Conservation (phyloP, 306 rosid genomes). For the Acmispon strigosus region DNA sequence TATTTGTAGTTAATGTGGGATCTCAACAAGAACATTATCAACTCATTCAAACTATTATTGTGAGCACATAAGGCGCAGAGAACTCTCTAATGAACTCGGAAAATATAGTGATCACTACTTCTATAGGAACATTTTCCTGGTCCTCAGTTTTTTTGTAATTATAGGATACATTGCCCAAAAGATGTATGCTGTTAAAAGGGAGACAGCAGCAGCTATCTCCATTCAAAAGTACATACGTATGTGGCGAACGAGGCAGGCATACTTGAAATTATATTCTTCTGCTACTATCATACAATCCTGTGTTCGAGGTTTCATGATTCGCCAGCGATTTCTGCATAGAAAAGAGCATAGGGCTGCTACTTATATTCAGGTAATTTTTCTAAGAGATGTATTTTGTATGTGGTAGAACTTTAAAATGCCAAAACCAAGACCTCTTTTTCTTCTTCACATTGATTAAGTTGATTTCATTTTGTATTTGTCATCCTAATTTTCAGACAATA, state of each 20-base stretch:
- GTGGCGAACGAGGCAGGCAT: conserved; percentile 45
- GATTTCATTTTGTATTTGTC: conserved; percentile 1
- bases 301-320: conserved; percentile 63
- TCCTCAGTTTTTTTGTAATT: conserved; percentile 15
- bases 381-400: neutral
- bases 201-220: conserved; percentile 56
- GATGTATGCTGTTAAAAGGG: conserved; percentile 56
- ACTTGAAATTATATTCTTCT: conserved; percentile 48
- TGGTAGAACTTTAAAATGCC: conserved; percentile 10
- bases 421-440: neutral
- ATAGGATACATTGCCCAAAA: conserved; percentile 67
- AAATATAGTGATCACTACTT: neutral
- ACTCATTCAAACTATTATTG: neutral
- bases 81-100: too few species aligned
- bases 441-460: neutral
- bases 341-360: conserved; percentile 78
- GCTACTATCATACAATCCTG: conserved; percentile 56
- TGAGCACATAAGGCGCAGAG: neutral
- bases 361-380: conserved; percentile 61
- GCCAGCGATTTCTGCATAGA: conserved; percentile 47
- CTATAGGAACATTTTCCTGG: neutral
- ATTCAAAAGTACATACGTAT: conserved; percentile 63
- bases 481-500: neutral
- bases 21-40: neutral
- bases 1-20: too few species aligned